phyloP scores from a whole-genome alignment of 805 yeast genomes.

The Candida xyloterini region DNA sequence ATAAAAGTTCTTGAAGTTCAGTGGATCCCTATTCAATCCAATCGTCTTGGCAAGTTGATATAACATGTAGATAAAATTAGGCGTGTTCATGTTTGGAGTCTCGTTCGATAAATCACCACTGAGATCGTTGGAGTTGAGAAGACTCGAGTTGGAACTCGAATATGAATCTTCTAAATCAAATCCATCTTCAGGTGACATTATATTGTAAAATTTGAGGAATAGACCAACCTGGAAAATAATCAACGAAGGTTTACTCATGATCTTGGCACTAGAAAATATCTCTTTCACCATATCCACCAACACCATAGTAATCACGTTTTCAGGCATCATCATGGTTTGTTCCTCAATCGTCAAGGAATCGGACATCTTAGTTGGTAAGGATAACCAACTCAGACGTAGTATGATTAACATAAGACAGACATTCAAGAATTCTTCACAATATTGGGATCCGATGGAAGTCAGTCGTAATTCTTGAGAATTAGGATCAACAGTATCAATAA shows the following conservation, averaged over 20 bases:
- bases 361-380: constrained; percentile 42
- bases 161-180: constrained; percentile 41
- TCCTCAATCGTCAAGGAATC: constrained; percentile 33
- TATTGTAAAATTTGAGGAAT: constrained; percentile 52
- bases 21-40: constrained; percentile 49
- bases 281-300: constrained; percentile 45
- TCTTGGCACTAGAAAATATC: constrained; percentile 39
- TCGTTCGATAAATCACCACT: constrained; percentile 36
- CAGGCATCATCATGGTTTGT: constrained; percentile 36
- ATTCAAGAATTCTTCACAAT: constrained; percentile 43
- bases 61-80: constrained; percentile 35
- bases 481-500: constrained; percentile 43
- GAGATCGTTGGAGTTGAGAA: constrained; percentile 32
- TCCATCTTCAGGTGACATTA: constrained; percentile 57
- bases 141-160: constrained; percentile 26
- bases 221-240: constrained; percentile 58
- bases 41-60: constrained; percentile 44
- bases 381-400: constrained; percentile 53
- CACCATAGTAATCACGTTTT: constrained; percentile 40
- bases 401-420: constrained; percentile 52
- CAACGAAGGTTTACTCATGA: constrained; percentile 44
- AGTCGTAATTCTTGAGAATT: constrained; percentile 30
- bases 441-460: constrained; percentile 33
- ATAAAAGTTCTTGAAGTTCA: constrained; percentile 37
- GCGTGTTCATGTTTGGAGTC: constrained; percentile 35